These are phyloP conservation scores for Rhizopogon vesiculosus DNA, from an alignment of 768 basidiomycete genomes.

Conservation along the genomic window DNA sequence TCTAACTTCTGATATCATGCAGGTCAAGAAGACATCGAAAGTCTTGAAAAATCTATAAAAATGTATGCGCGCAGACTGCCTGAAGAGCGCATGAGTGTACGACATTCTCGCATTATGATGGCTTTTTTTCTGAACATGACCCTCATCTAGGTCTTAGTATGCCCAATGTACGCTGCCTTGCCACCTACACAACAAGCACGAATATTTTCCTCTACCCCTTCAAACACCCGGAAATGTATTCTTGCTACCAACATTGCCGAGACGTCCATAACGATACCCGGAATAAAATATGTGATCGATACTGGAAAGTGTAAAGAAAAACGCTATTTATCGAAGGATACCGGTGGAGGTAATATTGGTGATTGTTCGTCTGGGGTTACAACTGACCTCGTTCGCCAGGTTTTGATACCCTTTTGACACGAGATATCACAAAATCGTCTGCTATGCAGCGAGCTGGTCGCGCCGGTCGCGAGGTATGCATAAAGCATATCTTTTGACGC, in stretches of 20 bases:
- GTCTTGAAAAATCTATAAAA: slow-evolving; percentile 69
- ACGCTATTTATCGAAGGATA: slow-evolving; percentile 64
- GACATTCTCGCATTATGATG: slow-evolving; percentile 5
- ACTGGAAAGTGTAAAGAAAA: slow-evolving; percentile 97
- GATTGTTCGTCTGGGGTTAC: neutral
- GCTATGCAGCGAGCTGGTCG: slow-evolving; percentile 95
- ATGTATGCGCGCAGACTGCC: slow-evolving; percentile 69
- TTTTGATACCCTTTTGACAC: slow-evolving; percentile 81
- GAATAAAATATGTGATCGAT: slow-evolving; percentile 93
- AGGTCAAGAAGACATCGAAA: slow-evolving; percentile 98
- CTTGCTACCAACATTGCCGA: slow-evolving; percentile 98
- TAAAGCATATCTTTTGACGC: neutral
- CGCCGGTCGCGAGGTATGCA: slow-evolving; percentile 83
- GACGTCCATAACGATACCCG: slow-evolving; percentile 96
- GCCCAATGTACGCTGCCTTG: slow-evolving; percentile 85
- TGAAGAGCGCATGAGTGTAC: slow-evolving; percentile 45
- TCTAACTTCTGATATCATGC: slow-evolving; percentile 3
- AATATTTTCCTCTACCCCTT: slow-evolving; percentile 66
- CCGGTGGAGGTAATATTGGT: slow-evolving; percentile 56
- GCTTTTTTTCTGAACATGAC: slow-evolving; percentile 3
- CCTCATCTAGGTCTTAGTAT: slow-evolving; percentile 56
- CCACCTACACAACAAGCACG: slow-evolving; percentile 71
- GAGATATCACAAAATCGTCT: slow-evolving; percentile 83
- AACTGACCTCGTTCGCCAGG: slow-evolving; percentile 40
- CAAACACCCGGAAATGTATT: slow-evolving; percentile 82